Evolutionary conservation across 2,329 filamentous ascomycete species (phyloP), one percentile per base, ranked within the genome.

Genomic region (Talaromyces piceae): DNA sequence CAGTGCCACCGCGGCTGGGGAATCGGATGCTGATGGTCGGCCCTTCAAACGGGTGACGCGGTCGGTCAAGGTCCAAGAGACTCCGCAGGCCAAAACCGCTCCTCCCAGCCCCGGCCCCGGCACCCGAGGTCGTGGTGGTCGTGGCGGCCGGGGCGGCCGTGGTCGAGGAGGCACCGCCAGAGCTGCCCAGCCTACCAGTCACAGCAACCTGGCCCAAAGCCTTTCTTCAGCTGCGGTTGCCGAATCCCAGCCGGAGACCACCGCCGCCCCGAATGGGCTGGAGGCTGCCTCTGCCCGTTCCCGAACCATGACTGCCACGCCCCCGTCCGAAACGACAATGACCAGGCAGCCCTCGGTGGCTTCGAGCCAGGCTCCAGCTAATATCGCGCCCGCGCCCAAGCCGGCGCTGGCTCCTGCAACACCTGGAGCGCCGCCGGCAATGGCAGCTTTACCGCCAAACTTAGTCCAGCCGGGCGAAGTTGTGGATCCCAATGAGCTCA

Each of bases 21-120:
- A 68, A 33, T 54, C 58, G n/a, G 60, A 65, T 26, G 56, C 64
- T 44, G 66, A 69, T 33, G 52, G 51, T 4, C 41, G 56, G n/a
- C 59, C 58, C 12, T 51, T 54, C 13, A 68, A 65, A 56, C 65
- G 67, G 13, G 63, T 65, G 16, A 62, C 64, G n/a, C 63, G 67
- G 33, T 58, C 61, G 39, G 61, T 65, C 33, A 60, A 61, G 18
- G 58, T 58, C 20, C 50, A 58, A 31, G 59, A 61, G 28, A 53
- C 45, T 12, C 44, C 56, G 13, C 54, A 60, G 33, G 43, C 39
- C 9, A 31, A 59, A 23, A 58, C 59, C 18, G 59, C 59, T 18
- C 48, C 57, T 16, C 49, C 58, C n/a, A 55, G 50, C 39, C 50
- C 53, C 13, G 47, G 46, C 20, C 41, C 47, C 3, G 31, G 49